Percentiles rank a stretch among this genome's conserved stretches.
phyloP scores from a whole-genome alignment of 2,329 filamentous ascomycete genomes.

The Sporothrix dimorphospora region DNA sequence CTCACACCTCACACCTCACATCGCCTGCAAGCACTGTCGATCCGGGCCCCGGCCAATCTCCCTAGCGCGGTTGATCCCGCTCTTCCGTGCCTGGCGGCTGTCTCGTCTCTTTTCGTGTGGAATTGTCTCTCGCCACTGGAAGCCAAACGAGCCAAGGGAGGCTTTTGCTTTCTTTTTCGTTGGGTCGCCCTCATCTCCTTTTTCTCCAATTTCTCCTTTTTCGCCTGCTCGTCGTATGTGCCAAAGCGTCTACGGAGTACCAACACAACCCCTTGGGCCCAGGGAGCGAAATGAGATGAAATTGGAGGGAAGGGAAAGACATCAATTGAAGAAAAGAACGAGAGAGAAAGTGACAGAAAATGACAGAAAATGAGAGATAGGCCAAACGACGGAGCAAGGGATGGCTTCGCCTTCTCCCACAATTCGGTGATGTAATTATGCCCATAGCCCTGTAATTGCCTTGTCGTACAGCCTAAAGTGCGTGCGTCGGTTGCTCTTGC shows the following conservation, averaged over 20 bases:
- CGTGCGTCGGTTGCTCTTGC: neutral
- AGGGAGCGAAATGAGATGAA: neutral
- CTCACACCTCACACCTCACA: neutral
- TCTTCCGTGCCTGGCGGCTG: neutral
- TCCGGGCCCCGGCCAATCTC: neutral
- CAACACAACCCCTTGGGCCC: neutral
- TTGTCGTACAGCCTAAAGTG: conserved; percentile 6
- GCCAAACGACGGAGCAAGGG: neutral
- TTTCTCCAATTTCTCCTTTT: too few relatives aligned
- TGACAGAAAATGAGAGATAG: neutral
- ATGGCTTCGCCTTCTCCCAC: neutral
- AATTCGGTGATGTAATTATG: conserved; percentile 1
- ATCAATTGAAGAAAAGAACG: neutral
- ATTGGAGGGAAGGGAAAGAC: neutral
- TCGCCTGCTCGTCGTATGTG: neutral
- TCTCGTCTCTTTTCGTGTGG: neutral
- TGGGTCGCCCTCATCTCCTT: neutral
- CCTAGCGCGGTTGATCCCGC: conserved; percentile 23
- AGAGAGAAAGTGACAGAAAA: neutral
- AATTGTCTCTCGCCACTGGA: neutral
- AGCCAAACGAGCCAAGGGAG: neutral
- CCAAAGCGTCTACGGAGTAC: neutral
- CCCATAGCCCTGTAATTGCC: neutral
- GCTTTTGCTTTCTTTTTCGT: neutral
- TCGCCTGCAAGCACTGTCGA: conserved; percentile 22